A percentile compares a stretch with the other conserved stretches of the same genome.
phyloP scores from a whole-genome alignment of 805 yeast species.

The Saturnispora sekii region DNA sequence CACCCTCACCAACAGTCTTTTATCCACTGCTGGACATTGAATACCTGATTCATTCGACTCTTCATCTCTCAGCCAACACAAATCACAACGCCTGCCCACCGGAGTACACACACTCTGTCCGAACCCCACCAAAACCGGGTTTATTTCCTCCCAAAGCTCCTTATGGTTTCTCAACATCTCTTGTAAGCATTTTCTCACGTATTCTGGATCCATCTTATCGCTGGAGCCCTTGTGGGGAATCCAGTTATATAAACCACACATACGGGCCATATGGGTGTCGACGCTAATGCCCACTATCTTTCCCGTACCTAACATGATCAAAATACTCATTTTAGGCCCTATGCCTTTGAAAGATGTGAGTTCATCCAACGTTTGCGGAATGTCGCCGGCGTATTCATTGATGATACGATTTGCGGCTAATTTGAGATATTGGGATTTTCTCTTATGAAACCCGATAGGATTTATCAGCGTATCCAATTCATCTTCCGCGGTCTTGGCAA shows the following conservation, averaged over 20 bases:
- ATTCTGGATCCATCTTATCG: conserved; percentile 55
- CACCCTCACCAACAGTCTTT: conserved; percentile 30
- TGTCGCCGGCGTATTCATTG: conserved; percentile 48
- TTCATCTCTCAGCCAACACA: conserved; percentile 47
- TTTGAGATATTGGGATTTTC: conserved; percentile 67
- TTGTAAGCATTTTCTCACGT: conserved; percentile 58
- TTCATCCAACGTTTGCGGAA: conserved; percentile 63
- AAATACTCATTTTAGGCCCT: conserved; percentile 90
- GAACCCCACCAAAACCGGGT: conserved; percentile 83
- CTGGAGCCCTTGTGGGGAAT: conserved; percentile 28
- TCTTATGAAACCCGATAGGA: conserved; percentile 78
- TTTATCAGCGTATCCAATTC: conserved; percentile 57
- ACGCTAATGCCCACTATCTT: conserved; percentile 81
- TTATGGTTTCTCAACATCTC: conserved; percentile 53
- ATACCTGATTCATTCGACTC: conserved; percentile 7
- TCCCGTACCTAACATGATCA: conserved; percentile 72
- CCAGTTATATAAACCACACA: conserved; percentile 79
- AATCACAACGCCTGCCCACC: conserved; percentile 57
- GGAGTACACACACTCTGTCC: conserved; percentile 86
- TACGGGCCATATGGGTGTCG: conserved; percentile 80
- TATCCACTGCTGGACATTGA: conserved; percentile 47
- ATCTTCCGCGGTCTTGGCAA: conserved; percentile 39
- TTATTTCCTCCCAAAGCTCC: conserved; percentile 73
- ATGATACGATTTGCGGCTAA: conserved; percentile 45
- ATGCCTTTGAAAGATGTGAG: conserved; percentile 75